Evolutionary conservation across 306 rosid genomes (phyloP).

Genomic region (Comarum palustre): DNA sequence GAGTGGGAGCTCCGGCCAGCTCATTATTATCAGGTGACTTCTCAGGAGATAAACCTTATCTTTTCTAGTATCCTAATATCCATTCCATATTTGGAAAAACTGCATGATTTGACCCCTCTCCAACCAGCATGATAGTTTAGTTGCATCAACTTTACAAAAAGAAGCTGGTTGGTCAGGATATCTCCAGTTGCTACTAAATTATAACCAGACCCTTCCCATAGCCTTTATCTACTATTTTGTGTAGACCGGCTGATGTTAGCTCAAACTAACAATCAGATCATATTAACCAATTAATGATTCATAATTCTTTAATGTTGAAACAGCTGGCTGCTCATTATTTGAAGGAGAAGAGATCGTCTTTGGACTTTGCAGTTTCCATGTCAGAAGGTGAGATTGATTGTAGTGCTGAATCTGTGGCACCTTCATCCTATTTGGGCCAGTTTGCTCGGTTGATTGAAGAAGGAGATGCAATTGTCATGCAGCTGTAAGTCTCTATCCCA

Average conservation of each 20-base stretch:
- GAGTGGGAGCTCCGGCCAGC: conserved; percentile 88
- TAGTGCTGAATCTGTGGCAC: conserved; percentile 65
- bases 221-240: neutral
- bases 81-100: neutral
- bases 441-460: conserved; percentile 71
- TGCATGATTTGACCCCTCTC: neutral
- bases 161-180: conserved; percentile 5
- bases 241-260: neutral
- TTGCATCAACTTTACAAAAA: neutral
- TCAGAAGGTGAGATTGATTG: conserved; percentile 55
- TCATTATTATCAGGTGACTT: conserved; percentile 69
- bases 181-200: neutral
- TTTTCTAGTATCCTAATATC: conserved; percentile 10
- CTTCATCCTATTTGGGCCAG: conserved; percentile 80
- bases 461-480: conserved; percentile 64
- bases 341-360: conserved; percentile 73
- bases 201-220: neutral
- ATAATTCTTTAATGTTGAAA: conserved; percentile 29
- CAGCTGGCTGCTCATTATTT: conserved; percentile 89
- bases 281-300: neutral
- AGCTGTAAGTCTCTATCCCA: conserved; percentile 60
- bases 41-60: neutral
- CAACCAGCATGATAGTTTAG: neutral
- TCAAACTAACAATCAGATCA: neutral
- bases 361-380: conserved; percentile 71